A percentile compares a stretch with the other conserved stretches of the same genome.
These are phyloP conservation scores for Paramecium sexaurelia DNA, from an alignment of 73 alveolate genomes.

Conservation along the genomic window DNA sequence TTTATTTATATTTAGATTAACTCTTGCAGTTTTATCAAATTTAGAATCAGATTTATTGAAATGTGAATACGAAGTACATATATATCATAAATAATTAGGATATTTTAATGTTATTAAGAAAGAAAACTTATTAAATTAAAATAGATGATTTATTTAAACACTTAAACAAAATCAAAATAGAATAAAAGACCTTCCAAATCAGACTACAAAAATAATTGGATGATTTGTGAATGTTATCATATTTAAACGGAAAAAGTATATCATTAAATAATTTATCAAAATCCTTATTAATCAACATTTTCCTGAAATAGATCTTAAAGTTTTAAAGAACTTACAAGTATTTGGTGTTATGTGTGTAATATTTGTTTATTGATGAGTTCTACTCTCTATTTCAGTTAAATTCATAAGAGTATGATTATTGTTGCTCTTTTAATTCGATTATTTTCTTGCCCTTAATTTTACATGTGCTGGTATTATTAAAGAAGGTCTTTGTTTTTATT, in stretches of 20 bases:
- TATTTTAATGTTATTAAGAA: neutral
- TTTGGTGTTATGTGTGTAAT: neutral
- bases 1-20: neutral
- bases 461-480: neutral
- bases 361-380: slow-evolving; percentile 1
- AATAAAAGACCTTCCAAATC: neutral
- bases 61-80: slow-evolving; percentile 7
- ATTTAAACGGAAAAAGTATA: neutral
- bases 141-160: neutral
- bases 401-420: neutral
- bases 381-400: neutral
- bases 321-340: neutral
- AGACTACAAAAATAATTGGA: neutral
- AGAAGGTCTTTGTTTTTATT: neutral
- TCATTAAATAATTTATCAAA: neutral
- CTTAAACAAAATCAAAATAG: neutral
- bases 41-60: neutral
- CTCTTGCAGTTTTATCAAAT: neutral
- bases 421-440: neutral
- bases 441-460: neutral
- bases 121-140: neutral
- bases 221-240: neutral
- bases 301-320: neutral
- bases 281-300: neutral
- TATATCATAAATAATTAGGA: neutral